Percentiles rank a stretch among this genome's conserved stretches.
These are phyloP conservation scores for Boechera divaricarpa DNA, from an alignment of 345 rosid genomes.

Conservation along the genomic window DNA sequence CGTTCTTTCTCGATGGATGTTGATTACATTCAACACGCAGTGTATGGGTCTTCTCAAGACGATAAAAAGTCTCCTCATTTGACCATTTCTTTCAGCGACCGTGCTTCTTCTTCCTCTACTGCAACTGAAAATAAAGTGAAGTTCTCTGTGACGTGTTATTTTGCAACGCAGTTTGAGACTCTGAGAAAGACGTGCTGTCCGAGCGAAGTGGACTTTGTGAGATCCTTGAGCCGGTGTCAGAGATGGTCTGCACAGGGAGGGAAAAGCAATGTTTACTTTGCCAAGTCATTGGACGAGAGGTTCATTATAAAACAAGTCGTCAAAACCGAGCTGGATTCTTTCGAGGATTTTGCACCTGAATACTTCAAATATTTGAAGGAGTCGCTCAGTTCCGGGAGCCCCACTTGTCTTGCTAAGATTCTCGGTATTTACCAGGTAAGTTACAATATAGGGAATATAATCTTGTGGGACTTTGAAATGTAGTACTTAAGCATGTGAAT, in stretches of 20 bases:
- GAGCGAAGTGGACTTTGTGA: constrained; percentile 72
- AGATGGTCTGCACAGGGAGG: constrained; percentile 99
- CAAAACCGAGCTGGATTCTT: constrained; percentile 92
- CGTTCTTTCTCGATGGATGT: constrained; percentile 67
- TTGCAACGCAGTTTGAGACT: constrained; percentile 80
- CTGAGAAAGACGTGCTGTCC: constrained; percentile 88
- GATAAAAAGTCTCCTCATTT: constrained; percentile 77
- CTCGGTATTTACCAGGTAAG: constrained; percentile 98
- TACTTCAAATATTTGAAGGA: constrained; percentile 82
- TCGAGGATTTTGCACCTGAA: constrained; percentile 81
- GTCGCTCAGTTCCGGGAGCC: constrained; percentile 73
- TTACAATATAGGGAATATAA: neutral
- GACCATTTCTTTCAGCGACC: constrained; percentile 69
- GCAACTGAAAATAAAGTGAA: constrained; percentile 69
- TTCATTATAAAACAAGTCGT: constrained; percentile 90
- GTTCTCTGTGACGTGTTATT: constrained; percentile 91
- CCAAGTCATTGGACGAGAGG: constrained; percentile 93
- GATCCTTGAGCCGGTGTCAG: constrained; percentile 87
- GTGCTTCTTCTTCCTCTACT: constrained; percentile 54
- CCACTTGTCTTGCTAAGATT: constrained; percentile 97
- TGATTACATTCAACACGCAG: constrained; percentile 60
- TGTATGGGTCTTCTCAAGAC: constrained; percentile 66
- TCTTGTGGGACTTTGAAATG: constrained; percentile 11
- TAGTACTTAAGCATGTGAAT: neutral
- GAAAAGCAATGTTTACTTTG: constrained; percentile 94